phyloP scores from a whole-genome alignment of 257 asterid genomes.

The Ilex asprella region DNA sequence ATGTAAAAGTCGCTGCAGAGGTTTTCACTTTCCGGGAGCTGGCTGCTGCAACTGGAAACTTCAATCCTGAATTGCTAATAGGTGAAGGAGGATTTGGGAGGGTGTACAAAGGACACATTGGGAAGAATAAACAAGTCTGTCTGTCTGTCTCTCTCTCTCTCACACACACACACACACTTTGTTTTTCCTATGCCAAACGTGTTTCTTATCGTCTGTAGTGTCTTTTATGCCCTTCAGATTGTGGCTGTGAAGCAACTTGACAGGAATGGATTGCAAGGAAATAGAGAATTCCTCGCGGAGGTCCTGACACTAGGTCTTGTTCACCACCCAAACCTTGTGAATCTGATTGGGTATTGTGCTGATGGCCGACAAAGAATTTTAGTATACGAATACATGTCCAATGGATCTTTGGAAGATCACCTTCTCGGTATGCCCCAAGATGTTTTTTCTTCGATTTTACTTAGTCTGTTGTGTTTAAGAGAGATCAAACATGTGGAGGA shows the following conservation, averaged over 20 bases:
- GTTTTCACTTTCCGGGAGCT: conserved; percentile 2
- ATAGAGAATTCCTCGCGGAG: background rate
- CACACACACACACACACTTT: too few species aligned
- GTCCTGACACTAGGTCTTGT: background rate
- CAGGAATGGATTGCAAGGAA: conserved; percentile 1
- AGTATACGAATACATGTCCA: conserved; percentile 1
- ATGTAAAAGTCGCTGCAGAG: background rate
- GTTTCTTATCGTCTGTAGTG: background rate
- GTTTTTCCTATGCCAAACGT: too few species aligned
- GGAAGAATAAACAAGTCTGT: background rate
- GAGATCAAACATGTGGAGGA: too few species aligned
- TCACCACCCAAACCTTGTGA: background rate
- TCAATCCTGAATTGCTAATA: background rate
- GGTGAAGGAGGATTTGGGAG: conserved; percentile 5
- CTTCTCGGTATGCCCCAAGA: background rate
- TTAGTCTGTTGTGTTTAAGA: too few species aligned
- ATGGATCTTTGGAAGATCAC: conserved; percentile 1
- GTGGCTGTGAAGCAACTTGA: conserved; percentile 5
- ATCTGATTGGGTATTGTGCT: conserved; percentile 1
- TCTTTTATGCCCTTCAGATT: background rate
- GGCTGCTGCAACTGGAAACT: background rate
- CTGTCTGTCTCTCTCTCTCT: background rate
- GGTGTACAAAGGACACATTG: conserved; percentile 2
- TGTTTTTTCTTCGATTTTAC: too few species aligned
- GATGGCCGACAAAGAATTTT: background rate